A percentile compares a stretch with the other conserved stretches of the same genome.
phyloP scores from a whole-genome alignment of 2,329 filamentous ascomycete species.

The Tolypocladium nubicola region DNA sequence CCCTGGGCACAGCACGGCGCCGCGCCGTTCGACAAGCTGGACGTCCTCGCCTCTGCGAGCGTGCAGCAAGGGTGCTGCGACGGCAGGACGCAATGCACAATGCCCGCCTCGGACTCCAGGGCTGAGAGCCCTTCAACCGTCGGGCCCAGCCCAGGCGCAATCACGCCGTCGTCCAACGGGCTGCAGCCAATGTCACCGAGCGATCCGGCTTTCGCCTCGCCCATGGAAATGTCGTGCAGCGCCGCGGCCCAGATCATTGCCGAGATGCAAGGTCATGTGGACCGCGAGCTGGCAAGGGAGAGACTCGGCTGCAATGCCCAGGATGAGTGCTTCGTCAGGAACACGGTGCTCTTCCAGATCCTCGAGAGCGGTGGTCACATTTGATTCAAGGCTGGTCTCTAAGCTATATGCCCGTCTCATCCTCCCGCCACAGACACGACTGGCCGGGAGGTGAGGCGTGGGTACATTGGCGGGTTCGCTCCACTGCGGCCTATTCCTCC shows the following conservation, averaged over 20 bases:
- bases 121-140: constrained; percentile 11
- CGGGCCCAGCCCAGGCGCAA: constrained; percentile 10
- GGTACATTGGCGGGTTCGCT: background rate
- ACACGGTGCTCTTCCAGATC: constrained; percentile 21
- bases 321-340: constrained; percentile 20
- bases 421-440: background rate
- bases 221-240: constrained; percentile 23
- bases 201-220: constrained; percentile 11
- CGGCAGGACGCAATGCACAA: constrained; percentile 10
- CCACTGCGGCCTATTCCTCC: constrained; percentile 19
- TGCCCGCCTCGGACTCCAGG: constrained; percentile 9
- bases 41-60: constrained; percentile 27
- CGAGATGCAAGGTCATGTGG: constrained; percentile 24
- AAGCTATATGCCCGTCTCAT: background rate
- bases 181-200: constrained; percentile 5
- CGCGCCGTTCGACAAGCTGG: constrained; percentile 22
- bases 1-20: background rate
- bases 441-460: background rate
- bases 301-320: constrained; percentile 18
- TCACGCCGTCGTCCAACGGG: constrained; percentile 9
- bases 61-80: constrained; percentile 16
- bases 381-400: background rate
- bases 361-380: constrained; percentile 14
- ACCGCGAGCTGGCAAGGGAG: constrained; percentile 14
- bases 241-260: constrained; percentile 26